phyloP scores from a whole-genome alignment of 495 filamentous ascomycete species.

The Aspergillus avenaceus region DNA sequence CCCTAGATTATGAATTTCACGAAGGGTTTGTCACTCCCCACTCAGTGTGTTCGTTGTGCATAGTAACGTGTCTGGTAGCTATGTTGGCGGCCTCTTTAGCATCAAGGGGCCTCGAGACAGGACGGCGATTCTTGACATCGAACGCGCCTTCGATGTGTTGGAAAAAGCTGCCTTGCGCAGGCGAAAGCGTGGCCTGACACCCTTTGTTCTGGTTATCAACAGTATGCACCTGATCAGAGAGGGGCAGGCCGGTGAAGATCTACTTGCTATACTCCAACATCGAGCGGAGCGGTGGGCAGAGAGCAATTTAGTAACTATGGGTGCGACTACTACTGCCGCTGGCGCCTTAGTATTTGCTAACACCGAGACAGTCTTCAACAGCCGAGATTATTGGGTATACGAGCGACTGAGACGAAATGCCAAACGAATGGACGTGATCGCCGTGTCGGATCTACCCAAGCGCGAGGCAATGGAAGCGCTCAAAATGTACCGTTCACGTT shows the following conservation, averaged over 20 bases:
- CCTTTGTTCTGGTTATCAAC: constrained; percentile 79
- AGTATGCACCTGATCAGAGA: constrained; percentile 74
- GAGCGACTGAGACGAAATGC: constrained; percentile 74
- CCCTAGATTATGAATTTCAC: constrained; percentile 78
- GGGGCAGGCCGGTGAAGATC: constrained; percentile 72
- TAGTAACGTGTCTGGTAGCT: no score
- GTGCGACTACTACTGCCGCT: no score
- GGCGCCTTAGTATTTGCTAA: no score
- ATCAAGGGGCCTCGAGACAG: constrained; percentile 78
- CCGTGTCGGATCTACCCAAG: constrained; percentile 67
- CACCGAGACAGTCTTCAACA: constrained; percentile 81
- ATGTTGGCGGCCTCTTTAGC: constrained; percentile 82
- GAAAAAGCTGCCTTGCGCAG: constrained; percentile 75
- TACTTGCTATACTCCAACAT: constrained; percentile 81
- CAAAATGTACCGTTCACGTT: background rate
- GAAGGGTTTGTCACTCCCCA: no score
- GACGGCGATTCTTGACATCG: constrained; percentile 78
- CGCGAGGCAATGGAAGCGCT: constrained; percentile 62
- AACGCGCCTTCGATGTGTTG: constrained; percentile 82
- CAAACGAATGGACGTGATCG: constrained; percentile 74
- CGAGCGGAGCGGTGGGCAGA: constrained; percentile 84
- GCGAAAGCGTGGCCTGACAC: constrained; percentile 45
- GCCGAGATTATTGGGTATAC: constrained; percentile 86
- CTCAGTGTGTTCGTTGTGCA: no score
- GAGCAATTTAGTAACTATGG: constrained; percentile 62